phyloP scores from a whole-genome alignment of 208 protist genomes.

The Acanthamoeba culbertsoni region DNA sequence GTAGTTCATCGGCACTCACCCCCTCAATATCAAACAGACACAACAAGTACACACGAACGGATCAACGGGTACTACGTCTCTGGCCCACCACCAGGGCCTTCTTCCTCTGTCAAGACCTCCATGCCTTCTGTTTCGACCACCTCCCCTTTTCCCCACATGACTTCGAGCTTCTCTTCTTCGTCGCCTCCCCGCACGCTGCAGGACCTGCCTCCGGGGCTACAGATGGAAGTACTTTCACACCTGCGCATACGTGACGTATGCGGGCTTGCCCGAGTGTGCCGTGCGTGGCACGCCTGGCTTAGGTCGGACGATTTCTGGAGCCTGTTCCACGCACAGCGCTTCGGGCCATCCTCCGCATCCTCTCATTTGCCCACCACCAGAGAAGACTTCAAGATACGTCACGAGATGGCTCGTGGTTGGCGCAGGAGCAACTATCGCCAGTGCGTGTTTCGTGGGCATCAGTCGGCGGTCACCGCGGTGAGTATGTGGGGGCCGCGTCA shows the following conservation, averaged over 20 bases:
- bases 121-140: neutral
- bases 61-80: too few relatives aligned
- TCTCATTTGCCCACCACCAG: neutral
- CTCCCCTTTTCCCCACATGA: neutral
- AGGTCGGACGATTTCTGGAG: conserved; percentile 30
- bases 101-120: neutral
- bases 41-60: too few relatives aligned
- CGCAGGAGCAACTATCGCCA: neutral
- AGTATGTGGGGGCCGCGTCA: neutral
- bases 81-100: neutral
- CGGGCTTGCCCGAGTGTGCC: neutral
- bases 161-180: neutral
- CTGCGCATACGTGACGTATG: neutral
- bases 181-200: too few relatives aligned
- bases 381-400: neutral
- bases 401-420: neutral
- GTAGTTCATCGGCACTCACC: too few relatives aligned
- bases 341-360: neutral
- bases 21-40: too few relatives aligned
- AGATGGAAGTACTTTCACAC: conserved; percentile 3
- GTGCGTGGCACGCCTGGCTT: neutral
- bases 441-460: neutral
- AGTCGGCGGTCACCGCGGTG: neutral
- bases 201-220: neutral
- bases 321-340: neutral